Evolutionary conservation across 306 rosid species (phyloP), one percentile per base, ranked within the genome.

Genomic region (Argentina anserina): DNA sequence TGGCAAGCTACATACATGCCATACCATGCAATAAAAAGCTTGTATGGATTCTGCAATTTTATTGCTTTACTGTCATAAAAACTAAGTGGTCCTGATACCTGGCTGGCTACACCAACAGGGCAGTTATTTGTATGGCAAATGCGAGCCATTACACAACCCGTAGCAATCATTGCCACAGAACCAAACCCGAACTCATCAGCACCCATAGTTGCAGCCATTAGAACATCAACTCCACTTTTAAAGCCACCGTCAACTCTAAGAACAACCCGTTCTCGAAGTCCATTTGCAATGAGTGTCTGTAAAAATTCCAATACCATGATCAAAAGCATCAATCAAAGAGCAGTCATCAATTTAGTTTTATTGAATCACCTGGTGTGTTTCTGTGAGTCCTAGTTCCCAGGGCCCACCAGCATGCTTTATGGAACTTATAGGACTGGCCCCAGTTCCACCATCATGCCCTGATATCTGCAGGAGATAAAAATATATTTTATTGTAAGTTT

Each of bases 351-450:
- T 5, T 68, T 69, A 65, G 55, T 78, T 72, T 74, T 68, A 76
- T 75, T 63, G 55, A 76, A 75, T 83, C 78, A 94, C 98, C 98
- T 94, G 97, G 81, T 94, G 95, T 71, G 96, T 82, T 85, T 94
- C 98, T 70, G 98, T 88, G 47, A 94, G 87, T 69, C 98, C 98
- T 71, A 94, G 92, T 83, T 94, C 98, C 98, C 98, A 94, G 77
- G 98, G 98, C 79, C 98, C 98, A 71, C 98, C 98, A 65, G 98
- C 98, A 85, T 94, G 98, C 85, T 94, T 94, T 75, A 94, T 94
- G 78, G 98, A 94, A 87, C 98, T 94, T 69, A 94, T 86, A 73
- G 98, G 98, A 86, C 98, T 94, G 37, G 97, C 98, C 77, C 98
- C 97, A 40, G 97, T 91, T 81, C 98, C 97, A 79, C 97, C 98